Conservation (phyloP, 1,284 basidiomycete species). For the Ceratobasidium sp. region DNA sequence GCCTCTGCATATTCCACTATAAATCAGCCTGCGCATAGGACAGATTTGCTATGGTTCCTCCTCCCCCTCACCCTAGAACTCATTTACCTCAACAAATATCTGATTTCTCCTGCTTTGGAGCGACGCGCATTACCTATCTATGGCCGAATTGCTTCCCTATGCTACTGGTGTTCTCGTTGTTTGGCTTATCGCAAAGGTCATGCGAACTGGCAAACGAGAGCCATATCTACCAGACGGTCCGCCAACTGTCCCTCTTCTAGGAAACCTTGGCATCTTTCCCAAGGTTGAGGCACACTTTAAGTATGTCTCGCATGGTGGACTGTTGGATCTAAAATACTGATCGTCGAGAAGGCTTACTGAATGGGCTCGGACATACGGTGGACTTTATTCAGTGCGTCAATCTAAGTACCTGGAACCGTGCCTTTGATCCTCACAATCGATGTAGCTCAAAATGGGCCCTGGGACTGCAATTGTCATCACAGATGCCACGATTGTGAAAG, state of each 20-base stretch:
- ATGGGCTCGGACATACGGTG: conserved; percentile 51
- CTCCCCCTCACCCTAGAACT: no score
- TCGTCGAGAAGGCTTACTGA: conserved; percentile 48
- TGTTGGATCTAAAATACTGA: background rate
- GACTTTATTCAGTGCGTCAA: conserved; percentile 47
- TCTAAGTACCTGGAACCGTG: background rate
- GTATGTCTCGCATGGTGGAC: conserved; percentile 38
- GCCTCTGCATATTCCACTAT: no score
- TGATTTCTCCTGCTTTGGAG: no score
- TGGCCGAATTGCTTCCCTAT: background rate
- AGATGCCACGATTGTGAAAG: conserved; percentile 49
- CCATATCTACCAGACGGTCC: conserved; percentile 53
- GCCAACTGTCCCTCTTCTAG: conserved; percentile 52
- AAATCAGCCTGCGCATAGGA: no score
- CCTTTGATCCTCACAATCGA: background rate
- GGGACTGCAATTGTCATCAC: conserved; percentile 51
- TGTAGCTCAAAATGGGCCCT: conserved; percentile 50
- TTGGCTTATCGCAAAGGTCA: conserved; percentile 1
- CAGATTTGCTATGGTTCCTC: no score
- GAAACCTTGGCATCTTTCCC: conserved; percentile 53
- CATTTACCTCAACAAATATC: no score
- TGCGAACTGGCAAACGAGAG: conserved; percentile 45
- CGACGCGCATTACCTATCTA: no score
- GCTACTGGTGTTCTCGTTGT: background rate
- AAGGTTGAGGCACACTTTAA: conserved; percentile 48